Percentiles rank a stretch among this genome's conserved stretches.
Evolutionary conservation across 1,284 basidiomycete species (phyloP).

Genomic region (Calocybe gambosa): DNA sequence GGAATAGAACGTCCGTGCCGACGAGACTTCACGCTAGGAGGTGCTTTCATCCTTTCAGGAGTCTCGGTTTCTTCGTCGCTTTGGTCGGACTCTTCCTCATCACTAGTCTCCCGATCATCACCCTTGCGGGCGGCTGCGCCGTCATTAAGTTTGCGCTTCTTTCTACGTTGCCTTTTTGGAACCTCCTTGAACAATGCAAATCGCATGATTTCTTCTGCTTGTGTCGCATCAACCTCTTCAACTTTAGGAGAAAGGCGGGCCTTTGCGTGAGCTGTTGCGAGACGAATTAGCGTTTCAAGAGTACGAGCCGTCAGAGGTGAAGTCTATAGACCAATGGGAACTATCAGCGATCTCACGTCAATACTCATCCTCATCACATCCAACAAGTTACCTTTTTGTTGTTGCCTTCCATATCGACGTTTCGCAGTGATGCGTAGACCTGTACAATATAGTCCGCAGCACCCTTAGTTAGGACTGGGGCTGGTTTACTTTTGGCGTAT

Average conservation of each 20-base stretch:
- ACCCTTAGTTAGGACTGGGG: constrained; percentile 85
- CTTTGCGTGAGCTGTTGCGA: constrained; percentile 97
- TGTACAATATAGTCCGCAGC: constrained; percentile 94
- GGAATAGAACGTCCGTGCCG: constrained; percentile 29
- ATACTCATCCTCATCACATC: neutral
- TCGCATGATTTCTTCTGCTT: constrained; percentile 92
- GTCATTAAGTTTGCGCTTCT: constrained; percentile 77
- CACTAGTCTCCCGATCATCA: constrained; percentile 45
- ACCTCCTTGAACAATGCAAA: constrained; percentile 99
- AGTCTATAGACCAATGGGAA: constrained; percentile 50
- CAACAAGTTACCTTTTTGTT: constrained; percentile 67
- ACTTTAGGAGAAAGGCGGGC: constrained; percentile 85
- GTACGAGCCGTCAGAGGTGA: constrained; percentile 98
- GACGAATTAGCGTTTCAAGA: constrained; percentile 96
- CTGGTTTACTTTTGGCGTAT: constrained; percentile 87
- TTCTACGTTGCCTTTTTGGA: constrained; percentile 69
- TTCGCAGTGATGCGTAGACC: constrained; percentile 88
- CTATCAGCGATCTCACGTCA: constrained; percentile 6
- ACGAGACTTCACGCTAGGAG: constrained; percentile 26
- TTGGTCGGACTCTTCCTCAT: constrained; percentile 36
- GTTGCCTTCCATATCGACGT: constrained; percentile 89
- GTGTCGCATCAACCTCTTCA: constrained; percentile 80
- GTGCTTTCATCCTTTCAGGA: constrained; percentile 47
- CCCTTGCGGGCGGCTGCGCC: constrained; percentile 46
- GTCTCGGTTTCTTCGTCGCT: constrained; percentile 45